phyloP scores from a whole-genome alignment of 192 early-diverging fungal species.

The Thoreauomyces humboldtii region DNA sequence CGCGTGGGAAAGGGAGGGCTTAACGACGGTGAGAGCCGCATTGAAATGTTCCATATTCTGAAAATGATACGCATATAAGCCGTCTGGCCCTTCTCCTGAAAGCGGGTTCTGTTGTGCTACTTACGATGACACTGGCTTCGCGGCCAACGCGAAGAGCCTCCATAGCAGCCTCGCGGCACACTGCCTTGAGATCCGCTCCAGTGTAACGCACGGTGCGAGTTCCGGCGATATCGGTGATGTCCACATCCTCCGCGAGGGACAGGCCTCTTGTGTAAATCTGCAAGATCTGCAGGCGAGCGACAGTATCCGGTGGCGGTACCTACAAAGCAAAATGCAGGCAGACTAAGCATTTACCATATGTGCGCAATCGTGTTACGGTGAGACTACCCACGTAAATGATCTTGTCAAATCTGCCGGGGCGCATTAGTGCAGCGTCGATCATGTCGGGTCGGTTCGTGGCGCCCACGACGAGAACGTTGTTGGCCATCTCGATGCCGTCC shows the following conservation, averaged over 20 bases:
- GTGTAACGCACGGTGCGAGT: slow-evolving; percentile 62
- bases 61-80: neutral
- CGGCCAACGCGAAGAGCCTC: slow-evolving; percentile 35
- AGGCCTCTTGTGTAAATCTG: slow-evolving; percentile 57
- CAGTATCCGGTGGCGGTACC: slow-evolving; percentile 58
- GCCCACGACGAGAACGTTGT: slow-evolving; percentile 82
- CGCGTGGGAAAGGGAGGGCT: slow-evolving; percentile 62
- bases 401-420: slow-evolving; percentile 87
- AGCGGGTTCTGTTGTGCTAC: slow-evolving; percentile 16
- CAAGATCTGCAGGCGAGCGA: slow-evolving; percentile 66
- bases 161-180: slow-evolving; percentile 65
- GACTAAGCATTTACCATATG: no score
- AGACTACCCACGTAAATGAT: slow-evolving; percentile 61
- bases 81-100: slow-evolving; percentile 8
- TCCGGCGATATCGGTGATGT: slow-evolving; percentile 48
- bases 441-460: slow-evolving; percentile 84
- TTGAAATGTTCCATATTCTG: slow-evolving; percentile 53
- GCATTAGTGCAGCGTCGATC: slow-evolving; percentile 83
- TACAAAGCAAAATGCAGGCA: neutral
- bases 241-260: slow-evolving; percentile 52
- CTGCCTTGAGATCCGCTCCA: slow-evolving; percentile 71
- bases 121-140: slow-evolving; percentile 22
- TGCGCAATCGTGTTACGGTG: no score
- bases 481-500: slow-evolving; percentile 89
- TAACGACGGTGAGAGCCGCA: slow-evolving; percentile 49